phyloP scores from a whole-genome alignment of 2,329 filamentous ascomycete species.

The Cryphonectria carpinicola region DNA sequence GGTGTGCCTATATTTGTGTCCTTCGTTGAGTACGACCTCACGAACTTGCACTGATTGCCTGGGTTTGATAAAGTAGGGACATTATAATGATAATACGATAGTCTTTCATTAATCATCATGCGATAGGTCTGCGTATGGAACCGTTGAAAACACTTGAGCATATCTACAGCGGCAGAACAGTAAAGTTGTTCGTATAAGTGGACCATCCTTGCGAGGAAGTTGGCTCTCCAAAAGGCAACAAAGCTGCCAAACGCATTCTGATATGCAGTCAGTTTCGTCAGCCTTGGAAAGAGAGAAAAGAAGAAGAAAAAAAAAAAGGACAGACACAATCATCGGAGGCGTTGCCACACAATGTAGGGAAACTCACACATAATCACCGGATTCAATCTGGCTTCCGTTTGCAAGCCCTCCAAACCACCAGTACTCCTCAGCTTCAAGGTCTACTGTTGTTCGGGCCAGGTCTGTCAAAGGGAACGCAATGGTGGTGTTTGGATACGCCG shows the following conservation, averaged over 20 bases:
- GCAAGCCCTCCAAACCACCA: slow-evolving; percentile 24
- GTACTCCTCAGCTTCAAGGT: slow-evolving; percentile 17
- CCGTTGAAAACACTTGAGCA: neutral
- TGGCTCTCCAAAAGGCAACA: slow-evolving; percentile 20
- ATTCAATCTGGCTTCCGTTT: slow-evolving; percentile 16
- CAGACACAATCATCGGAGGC: neutral
- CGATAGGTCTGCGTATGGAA: neutral
- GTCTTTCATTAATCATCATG: neutral
- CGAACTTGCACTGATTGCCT: no score
- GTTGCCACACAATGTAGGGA: neutral
- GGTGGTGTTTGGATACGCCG: slow-evolving; percentile 11
- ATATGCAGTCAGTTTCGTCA: neutral
- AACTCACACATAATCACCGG: slow-evolving; percentile 18
- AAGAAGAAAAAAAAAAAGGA: neutral
- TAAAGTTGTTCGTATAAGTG: slow-evolving; percentile 15
- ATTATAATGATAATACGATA: neutral
- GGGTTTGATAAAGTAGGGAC: no score
- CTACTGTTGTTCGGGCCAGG: slow-evolving; percentile 9
- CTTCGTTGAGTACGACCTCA: no score
- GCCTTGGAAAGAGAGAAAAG: neutral
- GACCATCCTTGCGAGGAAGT: slow-evolving; percentile 14
- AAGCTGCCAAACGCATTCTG: slow-evolving; percentile 18
- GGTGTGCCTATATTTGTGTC: no score
- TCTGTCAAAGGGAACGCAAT: slow-evolving; percentile 20
- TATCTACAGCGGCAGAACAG: slow-evolving; percentile 11